These are phyloP conservation scores for Colletotrichum sidae DNA, from an alignment of 2,329 filamentous ascomycete species.

Conservation along the genomic window DNA sequence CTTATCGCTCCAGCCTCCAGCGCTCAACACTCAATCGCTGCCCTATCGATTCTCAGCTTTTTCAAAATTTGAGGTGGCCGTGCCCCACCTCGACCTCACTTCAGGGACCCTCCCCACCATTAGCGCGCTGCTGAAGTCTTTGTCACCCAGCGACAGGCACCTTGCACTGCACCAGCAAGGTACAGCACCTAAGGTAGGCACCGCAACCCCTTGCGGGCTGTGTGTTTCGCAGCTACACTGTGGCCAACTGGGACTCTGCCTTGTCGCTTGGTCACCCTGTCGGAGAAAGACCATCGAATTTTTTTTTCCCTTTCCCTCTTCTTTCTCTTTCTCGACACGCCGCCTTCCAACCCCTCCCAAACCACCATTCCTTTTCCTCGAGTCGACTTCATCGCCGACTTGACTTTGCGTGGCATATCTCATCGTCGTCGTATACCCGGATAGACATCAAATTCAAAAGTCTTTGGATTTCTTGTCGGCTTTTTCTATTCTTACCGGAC, in stretches of 20 bases:
- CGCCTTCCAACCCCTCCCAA: conserved; percentile 7
- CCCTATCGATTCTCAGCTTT: conserved; percentile 36
- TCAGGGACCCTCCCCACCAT: conserved; percentile 27
- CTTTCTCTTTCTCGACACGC: conserved; percentile 28
- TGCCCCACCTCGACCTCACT: conserved; percentile 12
- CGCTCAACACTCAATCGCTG: conserved; percentile 5
- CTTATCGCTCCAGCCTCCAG: conserved; percentile 23
- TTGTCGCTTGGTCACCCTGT: conserved; percentile 32
- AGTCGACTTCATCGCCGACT: conserved; percentile 36
- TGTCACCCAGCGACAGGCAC: conserved; percentile 9
- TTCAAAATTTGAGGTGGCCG: conserved; percentile 32
- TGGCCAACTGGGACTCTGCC: neutral
- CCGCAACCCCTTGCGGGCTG: conserved; percentile 24
- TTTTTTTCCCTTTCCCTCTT: conserved; percentile 26
- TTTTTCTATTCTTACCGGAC: conserved; percentile 18
- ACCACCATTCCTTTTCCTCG: neutral
- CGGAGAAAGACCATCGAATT: conserved; percentile 20
- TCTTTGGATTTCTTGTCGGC: conserved; percentile 4
- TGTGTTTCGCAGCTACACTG: neutral
- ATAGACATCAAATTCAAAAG: neutral
- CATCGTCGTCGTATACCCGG: conserved; percentile 19
- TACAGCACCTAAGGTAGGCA: conserved; percentile 1
- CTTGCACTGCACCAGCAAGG: conserved; percentile 8
- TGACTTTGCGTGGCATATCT: conserved; percentile 30
- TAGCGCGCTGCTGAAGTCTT: no score